Evolutionary conservation across 1,284 basidiomycete genomes (phyloP), one percentile per base, ranked within the genome.

Genomic region (Marasmius sp.): DNA sequence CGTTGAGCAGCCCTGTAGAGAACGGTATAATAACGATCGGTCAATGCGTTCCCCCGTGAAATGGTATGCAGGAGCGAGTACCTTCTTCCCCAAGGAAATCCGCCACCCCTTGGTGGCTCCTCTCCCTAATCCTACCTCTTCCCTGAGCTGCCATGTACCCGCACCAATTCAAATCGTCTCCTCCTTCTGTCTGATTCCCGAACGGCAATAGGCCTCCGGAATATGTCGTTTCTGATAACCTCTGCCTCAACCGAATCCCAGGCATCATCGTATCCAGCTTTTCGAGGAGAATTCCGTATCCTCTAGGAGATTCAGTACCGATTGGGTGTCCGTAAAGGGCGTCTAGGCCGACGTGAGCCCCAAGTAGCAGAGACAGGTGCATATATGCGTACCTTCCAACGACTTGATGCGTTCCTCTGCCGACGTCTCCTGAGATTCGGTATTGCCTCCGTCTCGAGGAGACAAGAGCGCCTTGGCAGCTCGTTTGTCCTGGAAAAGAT

Each of bases 241-340:
- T 75, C 60, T 80, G 76, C 47, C 75, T 73, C 34, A 85, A 73
- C 36, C 80, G 72, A 27, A 82, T 78, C 3, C 82, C 83, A 55
- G 83, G 82, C 33, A 84, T 70, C 53, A 78, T 60, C 50, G 20
- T 47, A 52, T 80, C 80, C 16, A 85, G 69, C 39, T 68, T 70
- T 18, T 74, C 65, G 14, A 81, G 69, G 36, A 84, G 68, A 9
- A 61, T 58, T 5, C 64, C 67, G 49, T 80, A 68, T 20, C 77
- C 74, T 36, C 73, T 71, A 16, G 80, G 77, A 1, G 79, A 76
- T 66, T 82, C 79, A 0, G 78, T 74, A 36, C 80, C 79, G 52
- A 79, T 73, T 16, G 71, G 69, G n/a, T 74, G 74, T 8, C 79
- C 79, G 59, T 77, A 78, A 2, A 80, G 69, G 58, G 75, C 72